Evolutionary conservation across 176 grass and related monocot genomes (phyloP), one percentile per base, ranked within the genome.

Genomic region (Bothriochloa decipiens): DNA sequence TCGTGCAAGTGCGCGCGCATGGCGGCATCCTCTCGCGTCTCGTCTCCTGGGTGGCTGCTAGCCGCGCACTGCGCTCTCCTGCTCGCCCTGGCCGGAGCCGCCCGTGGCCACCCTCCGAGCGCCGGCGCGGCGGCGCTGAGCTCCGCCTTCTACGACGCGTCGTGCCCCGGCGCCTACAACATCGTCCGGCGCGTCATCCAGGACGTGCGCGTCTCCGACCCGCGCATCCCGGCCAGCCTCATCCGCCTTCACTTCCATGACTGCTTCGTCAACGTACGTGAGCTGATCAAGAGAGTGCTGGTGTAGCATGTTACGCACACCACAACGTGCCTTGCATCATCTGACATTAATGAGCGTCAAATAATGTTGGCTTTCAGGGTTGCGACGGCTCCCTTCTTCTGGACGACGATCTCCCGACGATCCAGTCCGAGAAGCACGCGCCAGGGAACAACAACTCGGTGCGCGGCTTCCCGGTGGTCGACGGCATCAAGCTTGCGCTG

Each of bases 171-270:
- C 17, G 78, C 45, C 7, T 13, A 80, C 16, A 23, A 81, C 69
- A 0, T 75, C 60, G 77, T 81, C 28, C 77, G 85, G 1, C 85
- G 85, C 45, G 77, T 81, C 2, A 81, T 86, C 77, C 77, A 66
- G 68, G 16, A 42, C n/a, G 76, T 77, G 0, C 68, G 84, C 1
- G 58, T 53, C 55, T 36, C 84, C 35, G 86, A 79, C 62, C 76
- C 70, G 20, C 86, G 87, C 29, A 65, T 89, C 35, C 82, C 40
- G 25, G 65, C 45, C 77, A 79, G 77, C n/a, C 60, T 67, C 86
- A 67, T 50, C 82, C 82, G 65, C 62, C 85, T 35, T 70, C 47
- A 80, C 27, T 83, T 83, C 70, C 77, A 87, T 25, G 67, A 86
- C 68, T 71, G 77, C 6, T 79, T 92, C 75, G 49, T 85, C 86